Conservation (phyloP, 768 basidiomycete genomes). For the Serendipita sp. region DNA sequence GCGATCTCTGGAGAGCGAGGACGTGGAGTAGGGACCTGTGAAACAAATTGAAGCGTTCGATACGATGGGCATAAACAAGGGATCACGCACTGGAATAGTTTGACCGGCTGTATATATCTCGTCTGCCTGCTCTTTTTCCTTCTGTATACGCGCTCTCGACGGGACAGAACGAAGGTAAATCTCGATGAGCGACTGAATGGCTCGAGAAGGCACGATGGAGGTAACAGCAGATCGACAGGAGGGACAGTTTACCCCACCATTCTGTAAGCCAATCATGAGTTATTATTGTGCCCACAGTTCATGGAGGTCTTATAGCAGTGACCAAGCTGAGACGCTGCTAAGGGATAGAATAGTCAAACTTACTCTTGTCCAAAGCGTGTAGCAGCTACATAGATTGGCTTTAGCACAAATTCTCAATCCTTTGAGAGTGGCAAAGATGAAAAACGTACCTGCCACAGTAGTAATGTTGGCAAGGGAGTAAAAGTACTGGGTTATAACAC, state of each 20-base stretch:
- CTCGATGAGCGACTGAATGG: conserved; percentile 56
- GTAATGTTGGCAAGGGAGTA: conserved; percentile 76
- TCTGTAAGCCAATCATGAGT: conserved; percentile 26
- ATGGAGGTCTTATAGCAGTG: not conserved
- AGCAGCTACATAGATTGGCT: conserved; percentile 35
- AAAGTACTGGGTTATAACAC: conserved; percentile 63
- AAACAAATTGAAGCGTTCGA: not conserved
- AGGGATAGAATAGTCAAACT: conserved; percentile 21
- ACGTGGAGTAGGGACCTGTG: conserved; percentile 56
- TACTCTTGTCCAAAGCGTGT: conserved; percentile 68
- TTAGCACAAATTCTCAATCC: not conserved
- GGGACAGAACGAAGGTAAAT: conserved; percentile 55
- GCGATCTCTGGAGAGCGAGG: conserved; percentile 49
- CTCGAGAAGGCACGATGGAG: conserved; percentile 53
- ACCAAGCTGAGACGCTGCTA: not conserved
- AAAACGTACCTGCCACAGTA: conserved; percentile 66
- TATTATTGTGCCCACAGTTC: not conserved
- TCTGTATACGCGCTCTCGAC: conserved; percentile 43
- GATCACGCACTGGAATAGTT: conserved; percentile 40
- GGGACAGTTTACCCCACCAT: conserved; percentile 72
- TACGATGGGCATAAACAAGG: not conserved
- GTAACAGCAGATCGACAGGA: conserved; percentile 59
- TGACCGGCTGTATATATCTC: conserved; percentile 52
- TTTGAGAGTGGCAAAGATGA: not conserved
- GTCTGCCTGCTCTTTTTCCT: conserved; percentile 68